Base-by-base conservation (phyloP, 2,329 filamentous ascomycete genomes). In the Calonectria crousiana region DNA sequence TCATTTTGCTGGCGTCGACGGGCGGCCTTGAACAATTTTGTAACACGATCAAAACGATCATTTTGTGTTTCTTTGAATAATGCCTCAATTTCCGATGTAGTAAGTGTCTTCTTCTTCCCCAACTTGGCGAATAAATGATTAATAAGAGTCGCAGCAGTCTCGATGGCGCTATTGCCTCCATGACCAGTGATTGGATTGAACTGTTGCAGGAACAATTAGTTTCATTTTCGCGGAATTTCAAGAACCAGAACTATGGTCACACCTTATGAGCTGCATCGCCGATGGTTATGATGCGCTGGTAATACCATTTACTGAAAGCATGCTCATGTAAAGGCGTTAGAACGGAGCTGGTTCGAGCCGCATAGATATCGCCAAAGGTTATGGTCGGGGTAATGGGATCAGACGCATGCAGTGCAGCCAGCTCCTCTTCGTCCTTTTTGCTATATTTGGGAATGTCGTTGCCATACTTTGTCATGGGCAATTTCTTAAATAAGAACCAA, bases 121-220 rank as follows among this genome's bases (percentile, higher is more conserved):
- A 62, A 36, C 13, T 28, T 41, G 2, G 6, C 11, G 18, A 67
- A 6, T n/a, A 67, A 49, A 32, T 36, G 44, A 14, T 67, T 67
- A 13, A 16, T 28, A 28, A 67, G 32, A 28, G 47, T 52, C 32
- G 64, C 64, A 28, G 64, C 64, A 3, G 30, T 52, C 64, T 67
- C 64, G 5, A 67, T 67, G 32, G 64, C 64, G 23, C 44, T 26
- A 52, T 67, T 67, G 47, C 64, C 64, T 52, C 64, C 64, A 30
- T 67, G 64, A 13, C 64, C 64, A 9, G 41, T 51, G 23, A 67
- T 67, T 1, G 64, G 64, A 4, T 67, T n/a, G 6, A 67, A 38
- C 64, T 67, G 18, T 52, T 41, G 18, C n/a, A 4, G 5, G 4
- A 18, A 2, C 38, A 10, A 14, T 41, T 18, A 62, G 34, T 14